Evolutionary conservation across 495 filamentous ascomycete species (phyloP), one percentile per base, ranked within the genome.

Genomic region (Gamarada debralockiae): DNA sequence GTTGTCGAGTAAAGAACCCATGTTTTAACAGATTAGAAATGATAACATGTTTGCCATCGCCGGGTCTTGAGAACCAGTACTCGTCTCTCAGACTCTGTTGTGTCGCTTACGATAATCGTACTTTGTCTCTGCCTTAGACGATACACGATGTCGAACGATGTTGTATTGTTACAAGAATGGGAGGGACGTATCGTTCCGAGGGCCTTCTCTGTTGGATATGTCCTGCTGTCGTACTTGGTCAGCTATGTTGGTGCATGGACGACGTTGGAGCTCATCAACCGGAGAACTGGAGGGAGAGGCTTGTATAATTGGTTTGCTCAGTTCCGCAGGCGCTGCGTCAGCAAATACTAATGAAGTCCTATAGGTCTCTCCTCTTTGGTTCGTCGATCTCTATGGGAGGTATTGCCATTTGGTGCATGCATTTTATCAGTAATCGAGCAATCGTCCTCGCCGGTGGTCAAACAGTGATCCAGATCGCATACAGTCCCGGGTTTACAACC

Each of bases 381-480:
- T 84, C 87, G 14, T 81, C 90, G 2, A 70, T 90, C 6, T 77
- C 83, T 7, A 90, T 95, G 85, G 90, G 90, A 0, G 86, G 86
- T 0, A 79, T 93, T 31, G 81, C 86, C n/a, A 90, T 92, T 52
- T 80, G 75, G 76, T 75, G 67, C 50, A 78, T 77, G 73, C 91
- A 95, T 62, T 96, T 83, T 59, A 84, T 96, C 54, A 89, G 88
- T 22, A 93, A 95, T 56, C 77, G 86, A 17, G 89, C 92, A 3
- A 87, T 90, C 31, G 68, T 81, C 14, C 77, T 96, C 18, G 82
- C 73, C 25, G 46, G 82, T 45, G 85, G 85, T 33, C 68, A 79
- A 50, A 48, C 70, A 17, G 63, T 76, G 4, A 69, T 89, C 7
- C 89, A 91, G 53, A 83, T 92, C 50, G 65, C 78, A 8, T 96